Evolutionary conservation across 768 basidiomycete genomes (phyloP).

Genomic region (Boletellus emodensis): DNA sequence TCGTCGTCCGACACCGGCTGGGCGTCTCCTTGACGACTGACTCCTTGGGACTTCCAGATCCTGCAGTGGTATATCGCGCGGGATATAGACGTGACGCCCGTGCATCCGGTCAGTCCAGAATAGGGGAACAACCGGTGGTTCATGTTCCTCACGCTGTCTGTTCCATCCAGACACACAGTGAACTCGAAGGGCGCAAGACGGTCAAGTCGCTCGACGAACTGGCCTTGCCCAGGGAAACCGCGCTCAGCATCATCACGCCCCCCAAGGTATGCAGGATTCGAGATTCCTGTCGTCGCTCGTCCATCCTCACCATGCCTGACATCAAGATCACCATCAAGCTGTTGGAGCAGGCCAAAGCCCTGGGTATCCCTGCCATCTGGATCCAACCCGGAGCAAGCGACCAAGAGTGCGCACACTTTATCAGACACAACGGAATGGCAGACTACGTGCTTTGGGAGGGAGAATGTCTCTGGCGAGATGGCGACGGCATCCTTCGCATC

Average conservation of each 20-base stretch:
- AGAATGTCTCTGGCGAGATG: constrained; percentile 76
- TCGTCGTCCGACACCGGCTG: neutral
- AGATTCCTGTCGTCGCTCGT: neutral
- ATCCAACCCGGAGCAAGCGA: constrained; percentile 87
- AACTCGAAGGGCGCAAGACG: constrained; percentile 63
- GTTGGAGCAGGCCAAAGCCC: constrained; percentile 63
- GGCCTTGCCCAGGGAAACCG: constrained; percentile 57
- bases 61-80: constrained; percentile 72
- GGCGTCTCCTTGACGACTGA: neutral
- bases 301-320: neutral
- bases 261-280: constrained; percentile 45
- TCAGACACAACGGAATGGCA: constrained; percentile 59
- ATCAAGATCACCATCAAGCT: constrained; percentile 66
- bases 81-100: constrained; percentile 57
- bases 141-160: neutral
- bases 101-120: constrained; percentile 59
- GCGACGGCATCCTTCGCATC: constrained; percentile 48
- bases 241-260: constrained; percentile 76
- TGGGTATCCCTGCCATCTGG: constrained; percentile 78
- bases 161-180: constrained; percentile 59
- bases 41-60: constrained; percentile 42
- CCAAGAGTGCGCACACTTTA: constrained; percentile 55
- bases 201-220: constrained; percentile 55
- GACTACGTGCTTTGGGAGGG: constrained; percentile 78
- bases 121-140: no score